Evolutionary conservation across 345 rosid genomes (phyloP), one percentile per base, ranked within the genome.

Genomic region (Durio zibethinus): DNA sequence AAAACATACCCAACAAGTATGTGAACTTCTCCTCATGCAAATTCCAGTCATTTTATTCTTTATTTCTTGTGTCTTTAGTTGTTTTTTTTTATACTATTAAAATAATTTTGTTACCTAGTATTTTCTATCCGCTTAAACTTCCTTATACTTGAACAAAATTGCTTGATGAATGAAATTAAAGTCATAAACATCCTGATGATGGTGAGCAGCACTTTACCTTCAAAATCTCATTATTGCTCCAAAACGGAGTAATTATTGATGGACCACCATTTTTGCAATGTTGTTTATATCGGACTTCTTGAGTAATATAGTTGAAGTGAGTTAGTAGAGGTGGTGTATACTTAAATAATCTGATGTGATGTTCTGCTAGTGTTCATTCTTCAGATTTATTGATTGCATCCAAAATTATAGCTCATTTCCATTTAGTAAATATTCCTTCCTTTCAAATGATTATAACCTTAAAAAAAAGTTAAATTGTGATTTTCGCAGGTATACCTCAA

Each of bases 1-100:
- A 93, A 84, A 96, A 96, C 76, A 93, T 96, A 82, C 99, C 99
- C 63, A 95, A 95, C 87, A 95, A 95, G 98, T 93, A 90, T 54
- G 89, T 76, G 73, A 75, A 50, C 35, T 76, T 14, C 59, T 67
- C 27, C 61, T 73, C 54, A 33, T 68, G 70, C 53, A 67, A 25
- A 63, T 18, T 65, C 35, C 21, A 31, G 67, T 74, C 25, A 42
- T 60, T 54, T 74, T 23, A 7, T 57, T 50, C 20, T 31, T 11
- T 33, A 10, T 52, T 71, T 71, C 10, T 31, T 50, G 40, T 48
- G 56, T 70, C 23, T 45, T 50, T 42, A 50, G 42, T 20, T 52
- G 20, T 52, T 33, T 27, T 5, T 16, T 31, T 20, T 52, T 4
- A n/a, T n/a, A n/a, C 21, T 27, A 69, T 45, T 69, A 16, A 15